A percentile compares a stretch with the other conserved stretches of the same genome.
phyloP scores from a whole-genome alignment of 2,329 filamentous ascomycete genomes.

The Lizonia empirigonia region DNA sequence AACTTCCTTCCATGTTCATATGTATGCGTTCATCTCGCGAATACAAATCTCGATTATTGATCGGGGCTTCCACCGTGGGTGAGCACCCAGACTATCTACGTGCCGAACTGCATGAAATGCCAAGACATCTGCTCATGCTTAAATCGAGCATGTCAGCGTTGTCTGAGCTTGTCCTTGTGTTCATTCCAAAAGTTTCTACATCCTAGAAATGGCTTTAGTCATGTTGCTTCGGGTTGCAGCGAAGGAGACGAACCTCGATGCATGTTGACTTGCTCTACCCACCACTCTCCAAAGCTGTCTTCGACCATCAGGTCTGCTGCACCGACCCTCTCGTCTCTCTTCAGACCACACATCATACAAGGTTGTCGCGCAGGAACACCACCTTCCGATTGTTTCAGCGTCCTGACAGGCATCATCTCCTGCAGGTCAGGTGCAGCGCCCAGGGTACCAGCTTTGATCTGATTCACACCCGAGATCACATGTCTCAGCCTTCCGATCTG shows the following conservation, averaged over 20 bases:
- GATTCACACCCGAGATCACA: constrained; percentile 70
- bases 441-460: constrained; percentile 48
- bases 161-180: constrained; percentile 72
- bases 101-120: not conserved
- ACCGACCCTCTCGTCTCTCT: constrained; percentile 79
- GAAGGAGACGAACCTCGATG: constrained; percentile 64
- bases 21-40: constrained; percentile 1
- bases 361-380: constrained; percentile 74
- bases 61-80: not conserved
- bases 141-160: constrained; percentile 58
- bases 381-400: constrained; percentile 65
- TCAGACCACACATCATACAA: constrained; percentile 86
- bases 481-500: constrained; percentile 76
- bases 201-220: constrained; percentile 47
- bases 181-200: constrained; percentile 87
- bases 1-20: not conserved
- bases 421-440: constrained; percentile 70
- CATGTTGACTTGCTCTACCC: constrained; percentile 71
- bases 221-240: not conserved
- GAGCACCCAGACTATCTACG: not conserved
- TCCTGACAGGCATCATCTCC: constrained; percentile 70
- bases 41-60: not conserved
- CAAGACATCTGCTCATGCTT: not conserved
- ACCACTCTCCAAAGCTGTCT: constrained; percentile 97
- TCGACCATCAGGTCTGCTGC: constrained; percentile 78